Evolutionary conservation across 1,284 basidiomycete species (phyloP).

Genomic region (Agroathelia rolfsii): DNA sequence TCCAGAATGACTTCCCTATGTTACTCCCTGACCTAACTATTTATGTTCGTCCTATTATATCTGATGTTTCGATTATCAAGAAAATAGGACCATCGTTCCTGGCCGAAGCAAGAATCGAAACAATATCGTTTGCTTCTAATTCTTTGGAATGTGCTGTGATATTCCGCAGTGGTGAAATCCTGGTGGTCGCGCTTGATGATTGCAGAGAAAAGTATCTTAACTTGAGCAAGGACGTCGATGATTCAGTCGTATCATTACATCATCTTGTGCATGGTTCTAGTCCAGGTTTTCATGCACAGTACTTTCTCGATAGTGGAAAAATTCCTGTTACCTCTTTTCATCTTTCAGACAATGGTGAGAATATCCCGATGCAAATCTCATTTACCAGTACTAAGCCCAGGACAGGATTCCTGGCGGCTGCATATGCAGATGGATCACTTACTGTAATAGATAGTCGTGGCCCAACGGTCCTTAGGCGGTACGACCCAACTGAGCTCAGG

Average conservation of each 20-base stretch:
- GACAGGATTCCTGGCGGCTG: slow-evolving; percentile 66
- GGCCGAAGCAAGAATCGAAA: slow-evolving; percentile 34
- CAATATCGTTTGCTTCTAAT: slow-evolving; percentile 50
- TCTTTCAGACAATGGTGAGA: slow-evolving; percentile 62
- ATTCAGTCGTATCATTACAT: slow-evolving; percentile 38
- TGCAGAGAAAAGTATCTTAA: slow-evolving; percentile 15
- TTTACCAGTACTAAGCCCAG: background rate
- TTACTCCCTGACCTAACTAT: slow-evolving; percentile 56
- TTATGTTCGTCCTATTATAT: slow-evolving; percentile 39
- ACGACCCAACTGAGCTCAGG: too few species aligned
- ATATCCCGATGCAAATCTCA: background rate
- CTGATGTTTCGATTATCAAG: slow-evolving; percentile 30
- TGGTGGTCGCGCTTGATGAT: slow-evolving; percentile 47
- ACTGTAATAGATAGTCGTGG: slow-evolving; percentile 65
- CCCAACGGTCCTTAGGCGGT: slow-evolving; percentile 41
- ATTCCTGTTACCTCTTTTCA: slow-evolving; percentile 46
- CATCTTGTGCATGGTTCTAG: slow-evolving; percentile 30
- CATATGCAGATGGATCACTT: slow-evolving; percentile 51
- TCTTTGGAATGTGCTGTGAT: slow-evolving; percentile 59
- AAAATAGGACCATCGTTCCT: slow-evolving; percentile 23
- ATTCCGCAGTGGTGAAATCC: slow-evolving; percentile 54
- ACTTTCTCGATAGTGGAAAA: slow-evolving; percentile 43
- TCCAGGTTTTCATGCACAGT: slow-evolving; percentile 47
- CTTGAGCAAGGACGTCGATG: slow-evolving; percentile 23
- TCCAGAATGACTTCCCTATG: slow-evolving; percentile 51